These are phyloP conservation scores for Moniliophthora roreri DNA, from an alignment of 1,284 basidiomycete genomes.

Conservation along the genomic window DNA sequence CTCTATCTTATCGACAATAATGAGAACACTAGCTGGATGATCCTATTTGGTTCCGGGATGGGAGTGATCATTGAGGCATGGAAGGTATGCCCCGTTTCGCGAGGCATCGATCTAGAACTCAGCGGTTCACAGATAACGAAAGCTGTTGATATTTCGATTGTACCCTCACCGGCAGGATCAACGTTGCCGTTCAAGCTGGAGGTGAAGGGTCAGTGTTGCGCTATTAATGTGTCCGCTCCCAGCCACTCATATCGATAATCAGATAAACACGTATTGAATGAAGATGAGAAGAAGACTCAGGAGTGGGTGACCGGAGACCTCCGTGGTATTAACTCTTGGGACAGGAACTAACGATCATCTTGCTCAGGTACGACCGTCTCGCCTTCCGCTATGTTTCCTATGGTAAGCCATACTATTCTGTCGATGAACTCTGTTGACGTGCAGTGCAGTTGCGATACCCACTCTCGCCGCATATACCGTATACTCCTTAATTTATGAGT, in stretches of 20 bases:
- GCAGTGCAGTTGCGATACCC: conserved; percentile 65
- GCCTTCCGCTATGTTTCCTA: conserved; percentile 92
- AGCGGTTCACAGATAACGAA: conserved; percentile 64
- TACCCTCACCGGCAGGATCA: conserved; percentile 58
- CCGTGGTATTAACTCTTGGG: conserved; percentile 14
- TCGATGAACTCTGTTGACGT: no score
- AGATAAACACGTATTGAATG: conserved; percentile 92
- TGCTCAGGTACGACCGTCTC: conserved; percentile 72
- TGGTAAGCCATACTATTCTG: not conserved
- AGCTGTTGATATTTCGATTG: conserved; percentile 82
- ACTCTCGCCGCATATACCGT: conserved; percentile 83
- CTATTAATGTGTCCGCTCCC: conserved; percentile 5
- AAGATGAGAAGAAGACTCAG: conserved; percentile 98
- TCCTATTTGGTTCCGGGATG: conserved; percentile 84
- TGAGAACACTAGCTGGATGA: conserved; percentile 96
- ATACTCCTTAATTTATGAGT: conserved; percentile 89
- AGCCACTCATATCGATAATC: conserved; percentile 15
- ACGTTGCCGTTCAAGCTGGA: conserved; percentile 78
- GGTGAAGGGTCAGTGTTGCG: conserved; percentile 63
- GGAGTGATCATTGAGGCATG: conserved; percentile 93
- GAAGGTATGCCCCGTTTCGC: conserved; percentile 63
- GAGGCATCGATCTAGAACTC: conserved; percentile 13
- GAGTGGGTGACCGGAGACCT: conserved; percentile 57
- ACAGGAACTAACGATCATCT: conserved; percentile 23
- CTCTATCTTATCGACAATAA: conserved; percentile 95